Percentiles rank a stretch among this genome's conserved stretches.
These are phyloP conservation scores for Omphalotus guepiniiformis DNA, from an alignment of 768 basidiomycete genomes.

Conservation along the genomic window DNA sequence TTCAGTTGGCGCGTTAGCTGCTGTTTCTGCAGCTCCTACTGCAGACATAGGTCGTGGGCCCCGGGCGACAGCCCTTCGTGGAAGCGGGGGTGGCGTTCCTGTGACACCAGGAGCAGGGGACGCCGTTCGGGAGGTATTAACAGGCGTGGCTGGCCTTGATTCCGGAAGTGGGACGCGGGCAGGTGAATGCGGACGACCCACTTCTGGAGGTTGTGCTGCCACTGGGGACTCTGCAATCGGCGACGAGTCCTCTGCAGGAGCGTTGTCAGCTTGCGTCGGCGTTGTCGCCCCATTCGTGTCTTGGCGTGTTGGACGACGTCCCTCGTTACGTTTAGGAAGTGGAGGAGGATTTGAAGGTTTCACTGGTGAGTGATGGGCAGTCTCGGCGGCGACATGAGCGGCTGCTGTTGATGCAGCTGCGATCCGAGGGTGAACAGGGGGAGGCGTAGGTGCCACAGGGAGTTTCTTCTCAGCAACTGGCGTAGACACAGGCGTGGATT, in stretches of 20 bases:
- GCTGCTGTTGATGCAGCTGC: slow-evolving; percentile 3
- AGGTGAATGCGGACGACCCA: slow-evolving; percentile 15
- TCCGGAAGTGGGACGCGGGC: slow-evolving; percentile 37
- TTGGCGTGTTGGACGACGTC: not conserved
- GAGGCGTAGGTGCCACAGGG: slow-evolving; percentile 28
- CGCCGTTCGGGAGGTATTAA: slow-evolving; percentile 25
- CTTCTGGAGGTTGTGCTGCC: not conserved
- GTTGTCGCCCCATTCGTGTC: slow-evolving; percentile 8
- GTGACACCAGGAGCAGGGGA: slow-evolving; percentile 31
- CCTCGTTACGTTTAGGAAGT: slow-evolving; percentile 1
- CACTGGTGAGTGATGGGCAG: not conserved
- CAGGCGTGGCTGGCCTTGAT: slow-evolving; percentile 39
- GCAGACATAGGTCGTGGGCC: slow-evolving; percentile 27
- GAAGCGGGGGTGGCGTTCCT: slow-evolving; percentile 52
- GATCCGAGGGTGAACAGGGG: slow-evolving; percentile 33
- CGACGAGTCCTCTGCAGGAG: not conserved
- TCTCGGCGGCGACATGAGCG: not conserved
- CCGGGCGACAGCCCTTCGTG: slow-evolving; percentile 60
- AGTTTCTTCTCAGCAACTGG: slow-evolving; percentile 18
- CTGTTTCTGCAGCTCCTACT: slow-evolving; percentile 22
- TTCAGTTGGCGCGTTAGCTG: slow-evolving; percentile 19
- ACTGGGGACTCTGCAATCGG: not conserved
- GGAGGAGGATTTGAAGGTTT: not conserved
- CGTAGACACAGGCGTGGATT: slow-evolving; percentile 1
- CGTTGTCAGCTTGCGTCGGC: slow-evolving; percentile 6